phyloP scores from a whole-genome alignment of 768 basidiomycete species.

The Erythrobasidium yunnanense region DNA sequence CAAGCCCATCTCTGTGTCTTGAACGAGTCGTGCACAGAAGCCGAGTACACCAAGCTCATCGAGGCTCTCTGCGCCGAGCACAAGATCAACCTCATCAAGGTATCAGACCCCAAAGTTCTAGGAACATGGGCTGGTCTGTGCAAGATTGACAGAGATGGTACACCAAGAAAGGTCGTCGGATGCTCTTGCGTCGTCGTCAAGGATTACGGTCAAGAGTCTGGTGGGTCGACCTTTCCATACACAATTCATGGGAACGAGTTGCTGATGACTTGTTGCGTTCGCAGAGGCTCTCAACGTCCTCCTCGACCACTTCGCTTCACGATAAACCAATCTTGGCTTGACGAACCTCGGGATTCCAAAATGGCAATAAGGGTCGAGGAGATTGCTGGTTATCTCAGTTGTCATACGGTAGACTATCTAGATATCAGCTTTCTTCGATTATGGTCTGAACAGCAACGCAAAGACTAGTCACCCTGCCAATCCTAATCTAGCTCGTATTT shows the following conservation, averaged over 20 bases:
- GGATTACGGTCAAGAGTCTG: slow-evolving; percentile 89
- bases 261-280: background rate
- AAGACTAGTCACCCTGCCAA: too few relatives aligned
- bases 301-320: slow-evolving; percentile 92
- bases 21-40: slow-evolving; percentile 97
- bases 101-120: slow-evolving; percentile 88
- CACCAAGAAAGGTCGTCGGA: slow-evolving; percentile 74
- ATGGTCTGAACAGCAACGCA: too few relatives aligned
- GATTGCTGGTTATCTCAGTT: too few relatives aligned
- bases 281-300: slow-evolving; percentile 42
- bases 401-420: too few relatives aligned
- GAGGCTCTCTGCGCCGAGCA: slow-evolving; percentile 98
- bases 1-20: slow-evolving; percentile 97
- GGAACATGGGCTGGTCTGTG: slow-evolving; percentile 97
- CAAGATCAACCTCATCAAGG: slow-evolving; percentile 99
- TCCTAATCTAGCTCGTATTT: too few relatives aligned
- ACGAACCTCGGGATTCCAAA: background rate
- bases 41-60: slow-evolving; percentile 99
- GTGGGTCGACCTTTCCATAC: slow-evolving; percentile 82
- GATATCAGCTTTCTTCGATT: too few relatives aligned
- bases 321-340: slow-evolving; percentile 46
- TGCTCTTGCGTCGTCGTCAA: slow-evolving; percentile 75
- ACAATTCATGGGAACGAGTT: slow-evolving; percentile 1
- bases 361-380: too few relatives aligned
- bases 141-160: slow-evolving; percentile 99